Percentiles rank a stretch among this genome's conserved stretches.
Conservation (phyloP, 2,329 filamentous ascomycete genomes). For the Aspergillus nomiae region DNA sequence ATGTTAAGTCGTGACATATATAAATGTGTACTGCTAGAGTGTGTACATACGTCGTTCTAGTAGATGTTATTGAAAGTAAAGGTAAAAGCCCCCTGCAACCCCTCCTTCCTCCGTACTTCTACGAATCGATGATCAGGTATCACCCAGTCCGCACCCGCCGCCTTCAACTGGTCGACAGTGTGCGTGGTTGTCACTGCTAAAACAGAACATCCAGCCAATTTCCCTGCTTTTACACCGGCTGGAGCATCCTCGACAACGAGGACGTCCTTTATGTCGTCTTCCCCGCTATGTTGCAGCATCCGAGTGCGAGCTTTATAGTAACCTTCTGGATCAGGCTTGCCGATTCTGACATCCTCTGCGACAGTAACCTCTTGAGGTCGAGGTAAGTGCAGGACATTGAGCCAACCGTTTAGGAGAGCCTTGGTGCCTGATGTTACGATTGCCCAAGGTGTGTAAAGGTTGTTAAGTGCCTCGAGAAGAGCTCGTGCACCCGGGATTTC, state of each 20-base stretch:
- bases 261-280: not conserved
- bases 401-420: slow-evolving; percentile 1
- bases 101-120: not conserved
- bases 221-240: not conserved
- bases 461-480: slow-evolving; percentile 2
- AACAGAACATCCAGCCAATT: not conserved
- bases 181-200: not conserved
- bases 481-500: slow-evolving; percentile 6
- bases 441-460: not conserved
- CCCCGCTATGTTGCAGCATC: not conserved
- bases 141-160: not conserved
- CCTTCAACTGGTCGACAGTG: not conserved
- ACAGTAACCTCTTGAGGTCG: slow-evolving; percentile 2
- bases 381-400: slow-evolving; percentile 4
- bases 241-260: not conserved
- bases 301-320: not conserved
- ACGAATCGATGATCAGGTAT: not conserved
- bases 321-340: slow-evolving; percentile 10
- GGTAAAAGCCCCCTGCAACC: not conserved
- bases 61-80: not conserved
- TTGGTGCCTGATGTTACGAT: slow-evolving; percentile 7
- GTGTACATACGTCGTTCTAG: not conserved
- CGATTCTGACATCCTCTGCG: slow-evolving; percentile 7
- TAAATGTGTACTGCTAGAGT: not conserved
- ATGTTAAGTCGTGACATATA: not conserved